Percentiles rank a stretch among this genome's conserved stretches.
Evolutionary conservation across 164 flowering plant species (phyloP).

Genomic region (Vitis cinerea): DNA sequence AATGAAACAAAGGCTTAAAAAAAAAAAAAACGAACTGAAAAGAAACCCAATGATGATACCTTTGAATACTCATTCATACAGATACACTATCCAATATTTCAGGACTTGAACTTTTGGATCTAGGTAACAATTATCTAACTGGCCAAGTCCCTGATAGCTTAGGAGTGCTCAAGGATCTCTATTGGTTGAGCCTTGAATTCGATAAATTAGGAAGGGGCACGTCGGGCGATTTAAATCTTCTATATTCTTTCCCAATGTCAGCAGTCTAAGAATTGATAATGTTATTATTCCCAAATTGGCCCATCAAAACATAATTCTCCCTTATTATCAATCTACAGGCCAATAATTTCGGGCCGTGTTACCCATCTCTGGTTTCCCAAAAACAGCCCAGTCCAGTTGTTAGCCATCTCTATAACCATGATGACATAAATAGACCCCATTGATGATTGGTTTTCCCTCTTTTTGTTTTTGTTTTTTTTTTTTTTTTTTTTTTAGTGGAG

Average conservation of each 20-base stretch:
- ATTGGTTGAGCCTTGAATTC: background rate
- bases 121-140: background rate
- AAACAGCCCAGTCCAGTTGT: no score
- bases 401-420: no score
- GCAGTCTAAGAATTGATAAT: background rate
- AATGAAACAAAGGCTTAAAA: no score
- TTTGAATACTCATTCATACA: background rate
- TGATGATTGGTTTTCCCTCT: no score
- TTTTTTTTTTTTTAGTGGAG: no score
- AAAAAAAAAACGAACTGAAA: no score
- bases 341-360: conserved; percentile 25
- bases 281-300: no score
- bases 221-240: conserved; percentile 16
- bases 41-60: no score
- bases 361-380: conserved; percentile 9
- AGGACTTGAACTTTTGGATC: background rate
- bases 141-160: conserved; percentile 11
- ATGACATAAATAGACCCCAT: no score
- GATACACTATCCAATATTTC: conserved; percentile 16
- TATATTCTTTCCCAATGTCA: conserved; percentile 28
- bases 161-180: conserved; percentile 1
- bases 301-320: no score
- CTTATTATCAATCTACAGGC: background rate
- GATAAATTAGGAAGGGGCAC: conserved; percentile 12
- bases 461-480: no score